Evolutionary conservation across 139 green algal genomes (phyloP), one percentile per base, ranked within the genome.

Genomic region (Tetratostichococcus sp.): DNA sequence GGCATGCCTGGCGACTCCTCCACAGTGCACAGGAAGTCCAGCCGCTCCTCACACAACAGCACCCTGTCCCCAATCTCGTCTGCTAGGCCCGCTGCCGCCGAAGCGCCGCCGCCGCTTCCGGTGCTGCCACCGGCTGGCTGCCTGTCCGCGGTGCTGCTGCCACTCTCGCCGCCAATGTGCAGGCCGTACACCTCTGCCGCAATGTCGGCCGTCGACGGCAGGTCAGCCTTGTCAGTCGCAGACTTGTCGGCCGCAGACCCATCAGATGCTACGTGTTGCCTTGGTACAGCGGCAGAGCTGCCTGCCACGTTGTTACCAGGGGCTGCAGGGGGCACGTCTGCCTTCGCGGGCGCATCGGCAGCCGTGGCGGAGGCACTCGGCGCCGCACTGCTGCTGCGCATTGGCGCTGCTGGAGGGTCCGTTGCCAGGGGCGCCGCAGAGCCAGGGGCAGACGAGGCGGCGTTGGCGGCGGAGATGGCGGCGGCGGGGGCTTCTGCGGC

Each of bases 11-110:
- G 81, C 2, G 80, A 80, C 42, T 88, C 77, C 70, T 93, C 87
- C 59, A 92, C 85, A 0, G 65, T 68, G 30, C 88, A 72, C 33
- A 79, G 78, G 65, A 92, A 88, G 75, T 94, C 84, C 57, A 83
- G 34, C 4, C 75, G 82, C 70, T 89, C 80, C n/a, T 77, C 70
- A 14, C 50, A 84, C 33, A 89, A 75, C 73, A 95, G 78, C 50
- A 89, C 57, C 25, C 71, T 43, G 50, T 62, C 19, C 11, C 50
- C 50, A 8, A 62, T 17, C 17, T 62, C 50, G 11, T 25, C 50
- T 17, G 11, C 50, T 17, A 62, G 17, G 2, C 50, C 39, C 8
- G 39, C 50, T 26, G 50, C 14, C 17, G 50, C 50, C 50, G 19
- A 8, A 50, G 8, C 11, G 14, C 50, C 26, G 14, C 50, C 14